A percentile compares a stretch with the other conserved stretches of the same genome.
phyloP scores from a whole-genome alignment of 805 yeast genomes.

The Lipomyces lipofer region DNA sequence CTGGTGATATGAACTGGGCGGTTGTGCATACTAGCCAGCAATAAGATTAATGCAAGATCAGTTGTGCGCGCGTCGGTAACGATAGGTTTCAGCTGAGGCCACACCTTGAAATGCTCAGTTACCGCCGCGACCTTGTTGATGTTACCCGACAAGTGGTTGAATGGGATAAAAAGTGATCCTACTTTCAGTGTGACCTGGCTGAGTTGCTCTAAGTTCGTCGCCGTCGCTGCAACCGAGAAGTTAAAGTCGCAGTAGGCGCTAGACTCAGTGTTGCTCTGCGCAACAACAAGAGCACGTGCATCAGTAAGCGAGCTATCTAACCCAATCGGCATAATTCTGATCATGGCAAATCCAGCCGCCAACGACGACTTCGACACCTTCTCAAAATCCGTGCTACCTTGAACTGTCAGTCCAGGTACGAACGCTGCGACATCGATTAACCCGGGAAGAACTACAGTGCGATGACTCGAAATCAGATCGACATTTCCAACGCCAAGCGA shows the following conservation, averaged over 20 bases:
- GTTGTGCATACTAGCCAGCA: constrained; percentile 83
- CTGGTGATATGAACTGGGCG: constrained; percentile 87
- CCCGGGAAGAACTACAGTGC: constrained; percentile 81
- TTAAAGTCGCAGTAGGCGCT: constrained; percentile 80
- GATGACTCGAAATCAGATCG: constrained; percentile 90
- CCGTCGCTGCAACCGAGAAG: constrained; percentile 80
- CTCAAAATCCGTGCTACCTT: constrained; percentile 59
- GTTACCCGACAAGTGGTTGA: constrained; percentile 62
- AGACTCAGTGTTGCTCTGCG: constrained; percentile 55
- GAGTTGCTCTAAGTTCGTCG: constrained; percentile 61
- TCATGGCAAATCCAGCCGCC: constrained; percentile 85
- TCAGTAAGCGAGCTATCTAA: constrained; percentile 65
- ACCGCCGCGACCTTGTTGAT: constrained; percentile 70
- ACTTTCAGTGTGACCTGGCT: constrained; percentile 64
- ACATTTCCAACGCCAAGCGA: constrained; percentile 64
- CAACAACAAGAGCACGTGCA: constrained; percentile 62
- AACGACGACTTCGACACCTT: constrained; percentile 68
- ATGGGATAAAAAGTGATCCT: constrained; percentile 79
- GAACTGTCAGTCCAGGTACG: constrained; percentile 62
- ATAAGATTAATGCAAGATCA: constrained; percentile 85
- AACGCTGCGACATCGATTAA: constrained; percentile 78
- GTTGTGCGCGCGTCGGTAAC: constrained; percentile 91
- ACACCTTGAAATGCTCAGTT: constrained; percentile 72
- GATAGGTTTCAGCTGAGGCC: constrained; percentile 85
- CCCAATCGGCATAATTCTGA: constrained; percentile 74